These are phyloP conservation scores for Miamiensis avidus DNA, from an alignment of 169 alveolate genomes.

Conservation along the genomic window DNA sequence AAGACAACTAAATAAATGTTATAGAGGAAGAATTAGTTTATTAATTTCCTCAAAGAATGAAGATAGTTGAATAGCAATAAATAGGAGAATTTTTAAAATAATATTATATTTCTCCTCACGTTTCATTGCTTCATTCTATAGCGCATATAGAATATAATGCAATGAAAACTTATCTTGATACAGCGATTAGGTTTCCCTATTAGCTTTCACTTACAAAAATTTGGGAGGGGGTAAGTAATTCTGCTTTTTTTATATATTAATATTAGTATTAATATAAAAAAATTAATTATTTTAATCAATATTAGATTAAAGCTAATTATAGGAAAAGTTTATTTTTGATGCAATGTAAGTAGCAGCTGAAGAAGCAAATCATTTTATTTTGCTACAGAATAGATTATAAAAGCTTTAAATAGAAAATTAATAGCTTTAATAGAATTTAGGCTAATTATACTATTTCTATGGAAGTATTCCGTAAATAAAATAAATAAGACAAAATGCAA, in stretches of 20 bases:
- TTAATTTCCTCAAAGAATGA: background rate
- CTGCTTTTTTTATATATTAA: too few species aligned
- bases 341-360: conserved; percentile 27
- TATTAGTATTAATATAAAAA: too few species aligned
- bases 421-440: background rate
- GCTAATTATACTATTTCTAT: background rate
- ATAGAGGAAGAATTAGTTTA: background rate
- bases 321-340: conserved; percentile 6
- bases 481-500: conserved; percentile 13
- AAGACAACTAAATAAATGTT: background rate
- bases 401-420: background rate
- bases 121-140: conserved; percentile 24
- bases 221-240: background rate
- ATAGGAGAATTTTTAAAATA: conserved; percentile 12
- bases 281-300: background rate
- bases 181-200: conserved; percentile 32
- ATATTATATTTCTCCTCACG: background rate
- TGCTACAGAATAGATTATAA: background rate
- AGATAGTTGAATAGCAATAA: too few species aligned
- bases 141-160: conserved; percentile 51
- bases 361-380: conserved; percentile 34
- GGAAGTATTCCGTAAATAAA: conserved; percentile 30
- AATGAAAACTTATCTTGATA: conserved; percentile 41
- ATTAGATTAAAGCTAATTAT: background rate
- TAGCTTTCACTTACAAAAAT: background rate